Conservation (phyloP, 192 early-diverging fungal genomes). For the Umbelopsis sp. region DNA sequence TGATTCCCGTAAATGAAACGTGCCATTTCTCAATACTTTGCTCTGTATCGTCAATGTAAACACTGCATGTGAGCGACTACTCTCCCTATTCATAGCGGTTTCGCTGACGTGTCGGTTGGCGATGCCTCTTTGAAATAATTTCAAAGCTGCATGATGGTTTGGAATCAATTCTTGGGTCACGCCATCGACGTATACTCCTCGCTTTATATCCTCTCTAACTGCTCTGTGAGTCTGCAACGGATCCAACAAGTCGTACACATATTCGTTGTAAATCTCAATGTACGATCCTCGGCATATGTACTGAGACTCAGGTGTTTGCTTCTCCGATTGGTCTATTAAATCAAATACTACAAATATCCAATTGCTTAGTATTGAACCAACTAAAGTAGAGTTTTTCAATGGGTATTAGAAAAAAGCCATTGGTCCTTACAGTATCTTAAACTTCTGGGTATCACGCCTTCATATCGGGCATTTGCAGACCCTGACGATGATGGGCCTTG, state of each 20-base stretch:
- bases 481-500: slow-evolving; percentile 83
- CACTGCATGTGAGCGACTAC: slow-evolving; percentile 81
- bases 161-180: slow-evolving; percentile 66
- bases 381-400: no score
- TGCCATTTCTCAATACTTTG: slow-evolving; percentile 47
- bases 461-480: slow-evolving; percentile 68
- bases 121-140: slow-evolving; percentile 64
- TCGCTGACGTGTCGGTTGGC: slow-evolving; percentile 71
- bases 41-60: slow-evolving; percentile 74
- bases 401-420: no score
- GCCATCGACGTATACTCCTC: slow-evolving; percentile 67
- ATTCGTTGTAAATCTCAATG: slow-evolving; percentile 95
- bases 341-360: slow-evolving; percentile 47
- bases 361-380: no score
- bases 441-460: slow-evolving; percentile 65
- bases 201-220: slow-evolving; percentile 68
- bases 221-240: slow-evolving; percentile 56
- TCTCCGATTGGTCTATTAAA: slow-evolving; percentile 55
- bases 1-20: slow-evolving; percentile 64
- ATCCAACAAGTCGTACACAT: slow-evolving; percentile 85
- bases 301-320: slow-evolving; percentile 54
- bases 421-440: slow-evolving; percentile 52
- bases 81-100: slow-evolving; percentile 84
- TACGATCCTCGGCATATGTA: slow-evolving; percentile 87
- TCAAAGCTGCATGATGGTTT: slow-evolving; percentile 63